Evolutionary conservation across 169 alveolate species (phyloP), one percentile per base, ranked within the genome.

Genomic region (Plasmodium sp.): DNA sequence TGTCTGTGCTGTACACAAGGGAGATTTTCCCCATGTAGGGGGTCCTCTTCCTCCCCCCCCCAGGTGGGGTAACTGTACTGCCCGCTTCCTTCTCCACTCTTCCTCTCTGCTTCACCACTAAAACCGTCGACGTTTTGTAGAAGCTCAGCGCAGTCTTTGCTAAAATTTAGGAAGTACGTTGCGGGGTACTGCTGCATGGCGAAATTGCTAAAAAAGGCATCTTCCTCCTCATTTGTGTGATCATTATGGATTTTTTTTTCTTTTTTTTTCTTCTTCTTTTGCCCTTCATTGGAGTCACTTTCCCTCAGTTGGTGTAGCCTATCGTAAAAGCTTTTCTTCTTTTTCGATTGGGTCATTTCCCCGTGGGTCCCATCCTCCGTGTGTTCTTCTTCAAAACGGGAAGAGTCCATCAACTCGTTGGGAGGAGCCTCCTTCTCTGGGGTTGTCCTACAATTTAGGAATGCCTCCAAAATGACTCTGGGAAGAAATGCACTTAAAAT

Each of bases 401-500:
- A 18, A 2, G 58, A 18, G 43, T 80, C 39, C 18, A 62, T 18
- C 6, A 86, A 41, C 62, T 95, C 86, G 4, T 96, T 96, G 33
- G 74, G 27, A 14, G 67, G 82, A 58, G 79, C 73, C 36, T 90
- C 71, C 56, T 93, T 97, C 41, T 41, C 54, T 48, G 81, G 51
- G n/a, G 54, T 10, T 51, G 31, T 41, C 36, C 88, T 90, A 43
- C 94, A 96, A 51, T 95, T 94, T 73, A 84, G 67, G 79, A 96
- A 96, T 84, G 96, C 95, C 67, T 96, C 98, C 41, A 95, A 79
- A 95, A 96, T 96, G 36, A 95, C 91, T 16, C 98, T 71, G 5
- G 98, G 98, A 72, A 96, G 73, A 81, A 96, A 96, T 10, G 97
- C 96, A 81, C 96, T 97, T 33, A 96, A 88, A 67, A 96, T 82